A percentile compares a stretch with the other conserved stretches of the same genome.
phyloP scores from a whole-genome alignment of 148 eudicot species.

The Drosera capensis region DNA sequence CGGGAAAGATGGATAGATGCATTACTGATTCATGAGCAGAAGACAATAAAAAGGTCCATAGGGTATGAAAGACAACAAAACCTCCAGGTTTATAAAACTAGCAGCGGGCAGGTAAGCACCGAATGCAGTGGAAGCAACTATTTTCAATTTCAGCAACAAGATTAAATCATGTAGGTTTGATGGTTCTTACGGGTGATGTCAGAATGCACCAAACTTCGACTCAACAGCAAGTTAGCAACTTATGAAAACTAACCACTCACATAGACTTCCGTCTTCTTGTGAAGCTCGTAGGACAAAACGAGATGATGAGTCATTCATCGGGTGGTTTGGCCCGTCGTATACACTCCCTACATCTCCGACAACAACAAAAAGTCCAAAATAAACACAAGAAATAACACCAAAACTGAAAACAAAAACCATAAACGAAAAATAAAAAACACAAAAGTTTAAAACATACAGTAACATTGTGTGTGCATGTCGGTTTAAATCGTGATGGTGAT shows the following conservation, averaged over 20 bases:
- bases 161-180: not conserved
- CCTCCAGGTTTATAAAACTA: too few relatives aligned
- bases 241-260: constrained; percentile 23
- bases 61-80: too few relatives aligned
- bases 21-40: not conserved
- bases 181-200: constrained; percentile 46
- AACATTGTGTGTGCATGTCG: not conserved
- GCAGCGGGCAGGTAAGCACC: too few relatives aligned
- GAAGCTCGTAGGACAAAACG: constrained; percentile 77
- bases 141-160: not conserved
- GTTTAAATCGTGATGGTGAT: too few relatives aligned
- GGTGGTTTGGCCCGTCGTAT: constrained; percentile 93
- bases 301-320: constrained; percentile 99
- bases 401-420: too few relatives aligned
- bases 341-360: constrained; percentile 94
- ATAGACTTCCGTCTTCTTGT: constrained; percentile 92
- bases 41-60: not conserved
- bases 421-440: too few relatives aligned
- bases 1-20: constrained; percentile 12
- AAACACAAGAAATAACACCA: too few relatives aligned
- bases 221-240: not conserved
- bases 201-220: constrained; percentile 1
- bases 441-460: too few relatives aligned
- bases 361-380: not conserved
- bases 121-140: too few relatives aligned